Conservation (phyloP, 306 rosid species). For the Gastrolobium villosum region DNA sequence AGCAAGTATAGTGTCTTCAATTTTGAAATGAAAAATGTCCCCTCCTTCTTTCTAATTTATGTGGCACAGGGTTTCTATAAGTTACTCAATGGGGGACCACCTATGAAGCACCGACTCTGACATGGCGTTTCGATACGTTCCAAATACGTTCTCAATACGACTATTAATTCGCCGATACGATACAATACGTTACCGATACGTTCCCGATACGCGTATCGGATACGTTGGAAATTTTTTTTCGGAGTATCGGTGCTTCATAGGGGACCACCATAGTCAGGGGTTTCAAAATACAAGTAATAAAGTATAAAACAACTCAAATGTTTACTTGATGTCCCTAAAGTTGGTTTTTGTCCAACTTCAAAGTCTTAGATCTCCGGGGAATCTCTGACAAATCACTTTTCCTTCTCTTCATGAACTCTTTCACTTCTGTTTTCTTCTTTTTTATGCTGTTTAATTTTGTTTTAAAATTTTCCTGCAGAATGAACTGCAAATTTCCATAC, state of each 20-base stretch:
- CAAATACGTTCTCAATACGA: too few species aligned
- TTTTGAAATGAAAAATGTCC: neutral
- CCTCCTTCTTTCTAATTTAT: neutral
- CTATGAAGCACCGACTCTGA: too few species aligned
- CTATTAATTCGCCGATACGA: too few species aligned
- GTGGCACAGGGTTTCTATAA: neutral
- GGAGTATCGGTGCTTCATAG: too few species aligned
- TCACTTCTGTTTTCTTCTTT: neutral
- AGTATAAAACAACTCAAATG: neutral
- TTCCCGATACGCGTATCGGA: too few species aligned
- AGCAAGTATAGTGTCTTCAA: conserved; percentile 69
- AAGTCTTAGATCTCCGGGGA: neutral
- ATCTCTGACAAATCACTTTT: neutral
- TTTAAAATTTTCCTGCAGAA: conserved; percentile 59
- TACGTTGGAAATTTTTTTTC: too few species aligned
- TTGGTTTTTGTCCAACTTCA: neutral
- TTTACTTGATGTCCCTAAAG: neutral
- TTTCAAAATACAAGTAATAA: neutral
- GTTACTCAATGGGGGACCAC: too few species aligned
- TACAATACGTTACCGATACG: too few species aligned
- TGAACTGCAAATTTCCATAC: conserved; percentile 72
- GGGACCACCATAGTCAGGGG: neutral
- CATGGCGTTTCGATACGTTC: too few species aligned
- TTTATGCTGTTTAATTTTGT: neutral
- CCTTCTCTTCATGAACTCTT: neutral